These are phyloP conservation scores for Nicotiana otophora DNA, from an alignment of 257 asterid species.

Conservation along the genomic window DNA sequence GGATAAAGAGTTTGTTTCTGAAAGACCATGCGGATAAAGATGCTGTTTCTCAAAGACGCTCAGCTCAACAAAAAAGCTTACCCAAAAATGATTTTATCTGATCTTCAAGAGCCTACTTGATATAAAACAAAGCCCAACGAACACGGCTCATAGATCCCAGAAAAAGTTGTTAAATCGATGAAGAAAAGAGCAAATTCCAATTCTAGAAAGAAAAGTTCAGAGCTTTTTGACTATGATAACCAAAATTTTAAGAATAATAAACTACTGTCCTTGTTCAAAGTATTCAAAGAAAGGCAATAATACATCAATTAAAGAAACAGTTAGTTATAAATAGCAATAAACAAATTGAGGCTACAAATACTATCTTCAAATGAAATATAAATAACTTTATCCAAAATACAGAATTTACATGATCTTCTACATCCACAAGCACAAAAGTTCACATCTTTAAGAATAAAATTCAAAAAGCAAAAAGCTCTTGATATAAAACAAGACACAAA, in stretches of 20 bases:
- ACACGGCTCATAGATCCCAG: slow-evolving; percentile 4
- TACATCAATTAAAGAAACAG: neutral
- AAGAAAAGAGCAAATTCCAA: neutral
- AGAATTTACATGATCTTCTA: neutral
- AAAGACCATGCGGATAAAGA: too few relatives aligned
- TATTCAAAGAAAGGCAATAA: neutral
- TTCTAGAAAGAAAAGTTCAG: neutral
- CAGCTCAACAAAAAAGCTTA: neutral
- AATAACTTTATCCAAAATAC: neutral
- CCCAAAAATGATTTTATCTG: neutral
- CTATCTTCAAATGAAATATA: neutral
- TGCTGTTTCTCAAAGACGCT: too few relatives aligned
- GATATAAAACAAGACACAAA: neutral
- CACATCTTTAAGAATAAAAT: neutral
- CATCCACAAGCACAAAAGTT: neutral
- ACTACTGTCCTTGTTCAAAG: neutral
- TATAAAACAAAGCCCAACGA: neutral
- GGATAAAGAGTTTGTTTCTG: too few relatives aligned
- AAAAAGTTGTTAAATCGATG: slow-evolving; percentile 8
- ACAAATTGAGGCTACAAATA: neutral
- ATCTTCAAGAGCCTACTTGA: neutral
- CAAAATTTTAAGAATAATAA: neutral
- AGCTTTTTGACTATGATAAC: neutral
- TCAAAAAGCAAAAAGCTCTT: neutral
- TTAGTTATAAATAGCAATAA: neutral